phyloP scores from a whole-genome alignment of 208 protist genomes.

The Tritrichomonas musculus region DNA sequence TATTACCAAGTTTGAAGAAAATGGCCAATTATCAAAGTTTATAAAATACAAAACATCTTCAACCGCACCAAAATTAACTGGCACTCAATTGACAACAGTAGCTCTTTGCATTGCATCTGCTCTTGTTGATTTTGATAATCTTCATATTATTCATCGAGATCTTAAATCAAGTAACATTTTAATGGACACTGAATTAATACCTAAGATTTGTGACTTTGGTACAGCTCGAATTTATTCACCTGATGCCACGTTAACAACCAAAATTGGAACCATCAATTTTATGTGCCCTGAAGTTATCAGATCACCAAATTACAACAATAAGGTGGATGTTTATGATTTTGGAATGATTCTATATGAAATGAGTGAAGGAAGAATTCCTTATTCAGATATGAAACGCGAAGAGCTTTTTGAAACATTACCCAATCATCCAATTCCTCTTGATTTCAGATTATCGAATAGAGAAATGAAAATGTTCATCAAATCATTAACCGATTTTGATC shows the following conservation, averaged over 20 bases:
- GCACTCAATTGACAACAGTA: neutral
- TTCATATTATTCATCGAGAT: conserved; percentile 5
- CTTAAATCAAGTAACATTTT: neutral
- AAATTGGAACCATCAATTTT: neutral
- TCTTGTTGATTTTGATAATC: neutral
- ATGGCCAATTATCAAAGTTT: neutral
- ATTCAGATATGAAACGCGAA: neutral
- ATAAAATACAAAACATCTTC: neutral
- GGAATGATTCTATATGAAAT: neutral
- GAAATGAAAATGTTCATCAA: neutral
- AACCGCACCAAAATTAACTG: neutral
- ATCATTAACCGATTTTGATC: neutral
- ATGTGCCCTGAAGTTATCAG: neutral
- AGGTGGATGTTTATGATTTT: neutral
- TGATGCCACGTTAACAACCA: neutral
- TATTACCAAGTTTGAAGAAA: neutral
- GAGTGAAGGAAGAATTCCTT: neutral
- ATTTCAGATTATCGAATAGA: neutral
- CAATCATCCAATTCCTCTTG: neutral
- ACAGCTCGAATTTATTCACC: neutral
- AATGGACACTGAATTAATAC: neutral
- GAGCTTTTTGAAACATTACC: neutral
- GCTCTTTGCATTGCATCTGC: neutral
- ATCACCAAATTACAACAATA: neutral
- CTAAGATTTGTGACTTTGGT: conserved; percentile 20